Percentiles rank a stretch among this genome's conserved stretches.
These are phyloP conservation scores for Cichorium intybus DNA, from an alignment of 140 eudicot genomes.

Conservation along the genomic window DNA sequence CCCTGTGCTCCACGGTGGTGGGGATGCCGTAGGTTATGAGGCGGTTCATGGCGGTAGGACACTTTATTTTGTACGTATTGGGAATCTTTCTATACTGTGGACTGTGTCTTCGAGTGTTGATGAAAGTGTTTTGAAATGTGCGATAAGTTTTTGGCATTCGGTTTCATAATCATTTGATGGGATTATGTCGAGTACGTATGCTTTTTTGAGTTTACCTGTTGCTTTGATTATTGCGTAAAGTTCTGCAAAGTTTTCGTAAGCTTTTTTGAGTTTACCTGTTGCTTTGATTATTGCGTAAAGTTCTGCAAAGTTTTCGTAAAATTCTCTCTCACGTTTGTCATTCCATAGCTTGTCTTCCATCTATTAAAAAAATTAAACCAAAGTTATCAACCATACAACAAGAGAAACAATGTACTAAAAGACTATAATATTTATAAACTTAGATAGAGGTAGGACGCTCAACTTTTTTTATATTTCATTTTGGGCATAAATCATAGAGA, in stretches of 20 bases:
- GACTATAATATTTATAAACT: no score
- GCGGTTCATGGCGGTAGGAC: constrained; percentile 74
- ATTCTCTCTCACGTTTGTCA: constrained; percentile 88
- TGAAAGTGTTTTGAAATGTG: constrained; percentile 83
- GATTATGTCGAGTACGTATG: constrained; percentile 75
- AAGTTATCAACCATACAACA: no score
- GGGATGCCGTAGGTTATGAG: constrained; percentile 82
- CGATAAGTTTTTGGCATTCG: constrained; percentile 77
- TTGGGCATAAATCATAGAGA: no score
- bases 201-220: constrained; percentile 83
- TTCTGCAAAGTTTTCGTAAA: constrained; percentile 86
- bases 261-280: constrained; percentile 83
- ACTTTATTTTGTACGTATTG: constrained; percentile 82
- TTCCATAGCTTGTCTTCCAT: constrained; percentile 96
- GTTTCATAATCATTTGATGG: constrained; percentile 64
- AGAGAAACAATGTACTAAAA: no score
- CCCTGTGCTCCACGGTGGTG: constrained; percentile 90
- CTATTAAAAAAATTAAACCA: neutral
- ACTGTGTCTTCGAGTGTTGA: constrained; percentile 64
- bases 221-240: constrained; percentile 88
- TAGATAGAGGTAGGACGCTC: no score
- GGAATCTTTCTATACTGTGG: constrained; percentile 77
- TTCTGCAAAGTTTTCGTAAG: constrained; percentile 85
- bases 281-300: constrained; percentile 88
- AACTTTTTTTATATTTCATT: no score